Evolutionary conservation across 1,284 basidiomycete species (phyloP).

Genomic region (Veloboletus limbatus): DNA sequence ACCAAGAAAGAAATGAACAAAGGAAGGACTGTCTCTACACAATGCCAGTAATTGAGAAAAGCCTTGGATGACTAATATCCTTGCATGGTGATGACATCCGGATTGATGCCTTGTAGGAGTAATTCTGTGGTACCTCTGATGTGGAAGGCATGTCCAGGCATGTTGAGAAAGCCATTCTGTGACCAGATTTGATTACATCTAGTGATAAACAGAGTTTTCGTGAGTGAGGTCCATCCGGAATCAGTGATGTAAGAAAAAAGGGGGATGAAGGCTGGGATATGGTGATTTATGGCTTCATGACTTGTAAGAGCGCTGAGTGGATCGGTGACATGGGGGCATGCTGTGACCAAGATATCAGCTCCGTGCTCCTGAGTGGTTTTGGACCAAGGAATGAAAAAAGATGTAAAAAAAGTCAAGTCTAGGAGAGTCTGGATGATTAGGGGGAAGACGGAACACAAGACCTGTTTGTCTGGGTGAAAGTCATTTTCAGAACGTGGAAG

Average conservation of each 20-base stretch:
- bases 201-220: not conserved
- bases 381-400: too few relatives aligned
- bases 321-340: constrained; percentile 2
- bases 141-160: constrained; percentile 6
- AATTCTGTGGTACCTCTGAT: constrained; percentile 7
- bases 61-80: not conserved
- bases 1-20: not conserved
- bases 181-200: constrained; percentile 11
- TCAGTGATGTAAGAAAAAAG: not conserved
- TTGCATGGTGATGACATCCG: not conserved
- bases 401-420: too few relatives aligned
- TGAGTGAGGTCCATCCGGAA: not conserved
- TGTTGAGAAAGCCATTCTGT: not conserved
- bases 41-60: constrained; percentile 9
- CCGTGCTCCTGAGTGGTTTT: too few relatives aligned
- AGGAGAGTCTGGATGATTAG: too few relatives aligned
- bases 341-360: constrained; percentile 11
- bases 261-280: constrained; percentile 1
- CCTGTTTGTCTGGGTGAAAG: too few relatives aligned
- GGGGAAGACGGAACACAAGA: too few relatives aligned
- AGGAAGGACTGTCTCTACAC: not conserved
- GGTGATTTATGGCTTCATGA: constrained; percentile 9
- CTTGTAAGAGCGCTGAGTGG: constrained; percentile 4
- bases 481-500: too few relatives aligned
- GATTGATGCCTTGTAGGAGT: constrained; percentile 1